Evolutionary conservation across 139 green algal species (phyloP), one percentile per base, ranked within the genome.

Genomic region (Tetradesmus obliquus): DNA sequence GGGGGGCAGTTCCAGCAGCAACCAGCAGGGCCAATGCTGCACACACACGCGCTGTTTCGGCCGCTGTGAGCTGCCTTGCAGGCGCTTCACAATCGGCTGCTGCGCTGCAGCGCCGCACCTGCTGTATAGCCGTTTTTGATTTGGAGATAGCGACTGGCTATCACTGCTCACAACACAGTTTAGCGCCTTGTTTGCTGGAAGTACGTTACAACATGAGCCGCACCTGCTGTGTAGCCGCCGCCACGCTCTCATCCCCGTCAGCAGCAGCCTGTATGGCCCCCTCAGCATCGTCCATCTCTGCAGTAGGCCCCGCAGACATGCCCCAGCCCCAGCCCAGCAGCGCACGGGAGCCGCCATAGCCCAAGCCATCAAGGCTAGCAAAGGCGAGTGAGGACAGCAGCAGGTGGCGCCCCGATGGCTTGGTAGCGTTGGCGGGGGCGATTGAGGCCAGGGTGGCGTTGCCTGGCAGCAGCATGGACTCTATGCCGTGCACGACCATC

Each of bases 401-500:
- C 0, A 58, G 79, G 79, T 57, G 69, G 60, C 60, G 84, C 1
- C 84, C 84, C 0, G 84, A 22, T 8, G 84, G 22, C 57, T 24
- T 60, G 60, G 84, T 60, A 10, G 45, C 60, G 10, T 13, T 22
- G 15, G 32, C 15, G 7, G 62, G 2, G 51, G 84, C 15, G 24
- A 62, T 10, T 12, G 24, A 12, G 22, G 60, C 86, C n/a, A 17
- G 3, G 51, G 62, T 24, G 2, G 86, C 22, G 53, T 55, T 22
- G 9, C 72, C 72, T 9, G 81, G 81, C 86, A 83, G 45, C 69
- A 90, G 86, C 17, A 90, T 12, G 53, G 66, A 19, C 17, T 66
- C 53, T 7, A 83, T 83, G 57, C 86, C 86, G 71, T 90, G 86
- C 2, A 54, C 69, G 7, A 90, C 20, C 4, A 58, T n/a, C 86